These are phyloP conservation scores for Diplodia corticola DNA, from an alignment of 2,329 filamentous ascomycete species.

Conservation along the genomic window DNA sequence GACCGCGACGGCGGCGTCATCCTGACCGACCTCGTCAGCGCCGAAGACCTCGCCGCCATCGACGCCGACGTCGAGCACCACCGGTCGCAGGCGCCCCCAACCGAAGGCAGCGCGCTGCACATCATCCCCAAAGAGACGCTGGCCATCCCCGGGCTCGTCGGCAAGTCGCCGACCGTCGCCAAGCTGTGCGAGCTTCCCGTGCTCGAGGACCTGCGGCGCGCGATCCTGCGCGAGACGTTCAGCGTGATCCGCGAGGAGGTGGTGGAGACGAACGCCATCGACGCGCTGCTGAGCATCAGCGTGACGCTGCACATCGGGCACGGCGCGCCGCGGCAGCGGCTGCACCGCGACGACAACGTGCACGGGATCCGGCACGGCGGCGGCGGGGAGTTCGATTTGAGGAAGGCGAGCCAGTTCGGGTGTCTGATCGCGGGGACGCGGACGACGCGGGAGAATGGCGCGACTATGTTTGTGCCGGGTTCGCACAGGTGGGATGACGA, in stretches of 20 bases:
- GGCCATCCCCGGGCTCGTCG: conserved; percentile 33
- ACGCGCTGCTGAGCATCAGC: conserved; percentile 33
- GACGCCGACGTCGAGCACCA: conserved; percentile 28
- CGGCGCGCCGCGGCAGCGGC: conserved; percentile 33
- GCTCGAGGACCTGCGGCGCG: conserved; percentile 30
- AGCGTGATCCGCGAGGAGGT: conserved; percentile 28
- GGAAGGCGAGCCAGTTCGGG: conserved; percentile 30
- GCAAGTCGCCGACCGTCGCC: conserved; percentile 33
- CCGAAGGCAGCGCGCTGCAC: conserved; percentile 25
- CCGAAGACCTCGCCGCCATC: conserved; percentile 30
- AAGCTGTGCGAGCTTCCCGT: conserved; percentile 29
- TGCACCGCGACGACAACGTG: conserved; percentile 38
- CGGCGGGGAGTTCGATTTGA: conserved; percentile 22
- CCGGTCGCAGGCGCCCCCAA: conserved; percentile 8
- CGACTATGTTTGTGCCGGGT: conserved; percentile 38
- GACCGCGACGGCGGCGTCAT: conserved; percentile 39
- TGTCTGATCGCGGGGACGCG: conserved; percentile 34
- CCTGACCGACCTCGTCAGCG: conserved; percentile 32
- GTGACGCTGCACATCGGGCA: conserved; percentile 33
- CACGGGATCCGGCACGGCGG: conserved; percentile 32
- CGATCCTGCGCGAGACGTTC: conserved; percentile 32
- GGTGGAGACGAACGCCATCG: conserved; percentile 27
- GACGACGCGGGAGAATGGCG: conserved; percentile 35
- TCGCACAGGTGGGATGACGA: conserved; percentile 36
- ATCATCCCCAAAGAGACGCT: conserved; percentile 32